Percentiles rank a stretch among this genome's conserved stretches.
phyloP scores from a whole-genome alignment of 2,329 filamentous ascomycete genomes.

The Hirsutella minnesotensis region DNA sequence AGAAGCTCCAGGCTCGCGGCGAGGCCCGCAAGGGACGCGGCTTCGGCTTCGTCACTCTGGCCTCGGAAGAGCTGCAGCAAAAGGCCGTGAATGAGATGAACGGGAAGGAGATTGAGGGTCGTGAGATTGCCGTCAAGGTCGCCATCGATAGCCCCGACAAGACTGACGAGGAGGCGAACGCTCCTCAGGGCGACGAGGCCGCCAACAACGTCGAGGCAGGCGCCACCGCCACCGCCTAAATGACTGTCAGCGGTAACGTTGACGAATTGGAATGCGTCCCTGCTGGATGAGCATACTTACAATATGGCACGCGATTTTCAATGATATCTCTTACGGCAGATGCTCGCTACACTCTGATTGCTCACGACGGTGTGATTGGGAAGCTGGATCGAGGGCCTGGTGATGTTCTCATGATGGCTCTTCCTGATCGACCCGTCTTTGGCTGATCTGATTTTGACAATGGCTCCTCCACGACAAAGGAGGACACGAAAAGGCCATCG shows the following conservation, averaged over 20 bases:
- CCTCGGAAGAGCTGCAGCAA: constrained; percentile 89
- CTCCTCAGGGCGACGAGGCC: constrained; percentile 31
- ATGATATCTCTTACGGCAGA: constrained; percentile 27
- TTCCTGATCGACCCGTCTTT: neutral
- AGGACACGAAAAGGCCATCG: constrained; percentile 4
- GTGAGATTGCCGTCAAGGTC: constrained; percentile 99
- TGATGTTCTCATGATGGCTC: neutral
- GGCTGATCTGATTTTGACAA: constrained; percentile 1
- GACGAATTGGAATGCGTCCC: constrained; percentile 9
- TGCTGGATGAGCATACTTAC: constrained; percentile 22
- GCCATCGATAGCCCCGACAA: constrained; percentile 99
- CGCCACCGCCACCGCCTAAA: constrained; percentile 20
- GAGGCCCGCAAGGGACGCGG: constrained; percentile 98
- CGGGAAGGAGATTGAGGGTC: constrained; percentile 96
- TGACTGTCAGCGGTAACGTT: constrained; percentile 10
- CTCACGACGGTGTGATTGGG: neutral
- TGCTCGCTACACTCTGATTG: constrained; percentile 13
- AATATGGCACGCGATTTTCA: constrained; percentile 27
- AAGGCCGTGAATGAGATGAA: constrained; percentile 99
- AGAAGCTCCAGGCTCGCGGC: constrained; percentile 97
- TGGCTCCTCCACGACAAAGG: neutral
- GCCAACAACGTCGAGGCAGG: constrained; percentile 30
- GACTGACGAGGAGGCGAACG: constrained; percentile 72
- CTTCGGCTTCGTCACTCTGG: constrained; percentile 95
- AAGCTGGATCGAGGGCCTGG: constrained; percentile 4